phyloP scores from a whole-genome alignment of 2,329 filamentous ascomycete genomes.

The Cryphonectria japonica region DNA sequence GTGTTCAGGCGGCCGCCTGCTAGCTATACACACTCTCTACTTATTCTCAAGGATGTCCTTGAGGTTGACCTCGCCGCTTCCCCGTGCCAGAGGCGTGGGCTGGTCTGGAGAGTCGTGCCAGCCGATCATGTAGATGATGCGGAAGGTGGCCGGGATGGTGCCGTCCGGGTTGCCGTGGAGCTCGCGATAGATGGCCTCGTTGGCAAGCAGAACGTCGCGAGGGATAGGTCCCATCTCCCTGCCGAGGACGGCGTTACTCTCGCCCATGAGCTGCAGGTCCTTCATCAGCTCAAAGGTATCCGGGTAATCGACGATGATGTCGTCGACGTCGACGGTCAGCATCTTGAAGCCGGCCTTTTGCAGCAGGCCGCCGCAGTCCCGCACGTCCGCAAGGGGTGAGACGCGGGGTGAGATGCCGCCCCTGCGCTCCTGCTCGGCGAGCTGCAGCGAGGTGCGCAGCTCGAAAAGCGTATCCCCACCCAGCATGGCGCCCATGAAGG shows the following conservation, averaged over 20 bases:
- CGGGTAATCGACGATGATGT: constrained; percentile 94
- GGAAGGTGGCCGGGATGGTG: constrained; percentile 84
- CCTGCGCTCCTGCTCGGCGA: constrained; percentile 86
- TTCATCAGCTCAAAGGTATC: constrained; percentile 88
- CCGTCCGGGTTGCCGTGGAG: constrained; percentile 83
- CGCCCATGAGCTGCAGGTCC: constrained; percentile 95
- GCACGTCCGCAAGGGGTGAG: constrained; percentile 88
- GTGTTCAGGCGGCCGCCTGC: neutral
- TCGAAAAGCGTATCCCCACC: constrained; percentile 94
- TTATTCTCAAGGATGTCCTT: constrained; percentile 73
- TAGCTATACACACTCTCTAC: constrained; percentile 31
- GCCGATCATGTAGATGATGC: constrained; percentile 98
- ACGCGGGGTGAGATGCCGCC: constrained; percentile 93
- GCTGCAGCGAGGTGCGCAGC: constrained; percentile 87
- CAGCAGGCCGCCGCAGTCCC: constrained; percentile 86
- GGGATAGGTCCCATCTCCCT: constrained; percentile 78
- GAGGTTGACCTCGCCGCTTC: constrained; percentile 84
- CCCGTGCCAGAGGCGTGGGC: constrained; percentile 76
- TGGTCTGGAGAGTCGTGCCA: constrained; percentile 88
- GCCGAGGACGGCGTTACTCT: constrained; percentile 86
- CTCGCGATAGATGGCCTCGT: constrained; percentile 84
- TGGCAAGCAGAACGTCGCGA: constrained; percentile 83
- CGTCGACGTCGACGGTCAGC: constrained; percentile 94
- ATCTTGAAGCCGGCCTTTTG: constrained; percentile 91
- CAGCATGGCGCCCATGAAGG: constrained; percentile 95